Evolutionary conservation across 1,139 yeast genomes (phyloP).

Genomic region (Magnusiomyces magnusii): DNA sequence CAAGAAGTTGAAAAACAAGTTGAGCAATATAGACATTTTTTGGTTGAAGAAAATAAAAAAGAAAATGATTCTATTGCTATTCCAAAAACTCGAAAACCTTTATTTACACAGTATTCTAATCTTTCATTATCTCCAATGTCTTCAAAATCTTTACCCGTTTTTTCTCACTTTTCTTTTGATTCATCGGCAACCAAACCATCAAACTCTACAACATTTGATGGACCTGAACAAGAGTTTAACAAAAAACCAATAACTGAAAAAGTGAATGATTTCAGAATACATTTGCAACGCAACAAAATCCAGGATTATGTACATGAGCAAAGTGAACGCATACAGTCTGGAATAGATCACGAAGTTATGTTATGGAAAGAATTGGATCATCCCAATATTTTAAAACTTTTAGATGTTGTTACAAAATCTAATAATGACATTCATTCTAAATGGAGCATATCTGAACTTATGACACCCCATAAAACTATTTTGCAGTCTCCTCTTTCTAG

Average conservation of each 20-base stretch:
- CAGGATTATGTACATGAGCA: not conserved
- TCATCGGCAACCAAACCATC: not conserved
- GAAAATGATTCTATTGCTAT: too few species aligned
- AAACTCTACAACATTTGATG: not conserved
- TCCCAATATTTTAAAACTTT: conserved; percentile 54
- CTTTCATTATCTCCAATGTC: not conserved
- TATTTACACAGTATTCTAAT: not conserved
- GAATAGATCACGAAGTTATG: conserved; percentile 61
- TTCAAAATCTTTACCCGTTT: not conserved
- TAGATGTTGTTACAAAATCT: conserved; percentile 35
- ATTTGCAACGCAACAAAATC: conserved; percentile 32
- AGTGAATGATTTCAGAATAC: conserved; percentile 22
- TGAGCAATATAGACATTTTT: not conserved
- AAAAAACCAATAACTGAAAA: not conserved
- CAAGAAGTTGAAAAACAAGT: not conserved
- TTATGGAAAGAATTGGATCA: conserved; percentile 70
- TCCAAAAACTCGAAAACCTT: not conserved
- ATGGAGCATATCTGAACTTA: not conserved
- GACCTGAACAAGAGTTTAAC: not conserved
- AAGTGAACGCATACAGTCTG: not conserved
- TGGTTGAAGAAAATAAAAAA: not conserved
- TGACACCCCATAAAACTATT: not conserved
- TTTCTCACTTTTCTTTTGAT: not conserved
- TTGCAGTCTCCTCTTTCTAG: not conserved
- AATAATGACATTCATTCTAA: not conserved